These are phyloP conservation scores for Xylariaceae sp. DNA, from an alignment of 2,329 filamentous ascomycete genomes.

Conservation along the genomic window DNA sequence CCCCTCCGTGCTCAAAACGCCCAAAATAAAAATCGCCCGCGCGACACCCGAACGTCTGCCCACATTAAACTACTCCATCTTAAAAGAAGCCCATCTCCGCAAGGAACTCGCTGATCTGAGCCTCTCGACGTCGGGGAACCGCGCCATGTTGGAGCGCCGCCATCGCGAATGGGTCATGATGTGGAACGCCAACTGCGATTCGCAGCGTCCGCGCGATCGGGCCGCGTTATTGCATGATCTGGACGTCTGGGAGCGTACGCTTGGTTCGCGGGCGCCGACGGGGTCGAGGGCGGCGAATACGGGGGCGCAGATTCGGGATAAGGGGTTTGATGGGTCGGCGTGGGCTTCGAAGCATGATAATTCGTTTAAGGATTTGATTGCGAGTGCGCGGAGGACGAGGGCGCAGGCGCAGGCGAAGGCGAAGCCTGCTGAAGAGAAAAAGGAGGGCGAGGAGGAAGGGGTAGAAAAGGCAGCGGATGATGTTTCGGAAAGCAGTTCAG, in stretches of 20 bases:
- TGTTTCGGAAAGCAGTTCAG: neutral
- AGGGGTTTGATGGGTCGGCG: constrained; percentile 76
- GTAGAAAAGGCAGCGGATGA: no score
- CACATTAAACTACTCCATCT: constrained; percentile 75
- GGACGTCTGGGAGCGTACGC: constrained; percentile 79
- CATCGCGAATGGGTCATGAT: constrained; percentile 93
- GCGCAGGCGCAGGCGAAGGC: constrained; percentile 35
- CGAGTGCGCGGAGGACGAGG: constrained; percentile 60
- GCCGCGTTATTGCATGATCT: constrained; percentile 71
- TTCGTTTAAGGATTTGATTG: constrained; percentile 76
- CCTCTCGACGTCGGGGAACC: constrained; percentile 64
- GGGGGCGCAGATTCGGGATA: constrained; percentile 64
- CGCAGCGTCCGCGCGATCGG: constrained; percentile 64
- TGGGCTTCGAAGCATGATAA: constrained; percentile 69
- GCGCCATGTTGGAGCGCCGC: constrained; percentile 66
- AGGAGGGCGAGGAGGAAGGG: neutral
- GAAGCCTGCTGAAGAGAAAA: constrained; percentile 17
- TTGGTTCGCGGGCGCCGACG: constrained; percentile 56
- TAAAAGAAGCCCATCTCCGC: constrained; percentile 72
- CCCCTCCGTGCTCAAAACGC: constrained; percentile 17
- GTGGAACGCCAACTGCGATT: constrained; percentile 96
- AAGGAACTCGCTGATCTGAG: constrained; percentile 80
- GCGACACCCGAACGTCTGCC: constrained; percentile 60
- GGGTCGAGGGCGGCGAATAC: constrained; percentile 35
- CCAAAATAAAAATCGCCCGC: constrained; percentile 18